These are phyloP conservation scores for Colletotrichum horii DNA, from an alignment of 2,329 filamentous ascomycete genomes.

Conservation along the genomic window DNA sequence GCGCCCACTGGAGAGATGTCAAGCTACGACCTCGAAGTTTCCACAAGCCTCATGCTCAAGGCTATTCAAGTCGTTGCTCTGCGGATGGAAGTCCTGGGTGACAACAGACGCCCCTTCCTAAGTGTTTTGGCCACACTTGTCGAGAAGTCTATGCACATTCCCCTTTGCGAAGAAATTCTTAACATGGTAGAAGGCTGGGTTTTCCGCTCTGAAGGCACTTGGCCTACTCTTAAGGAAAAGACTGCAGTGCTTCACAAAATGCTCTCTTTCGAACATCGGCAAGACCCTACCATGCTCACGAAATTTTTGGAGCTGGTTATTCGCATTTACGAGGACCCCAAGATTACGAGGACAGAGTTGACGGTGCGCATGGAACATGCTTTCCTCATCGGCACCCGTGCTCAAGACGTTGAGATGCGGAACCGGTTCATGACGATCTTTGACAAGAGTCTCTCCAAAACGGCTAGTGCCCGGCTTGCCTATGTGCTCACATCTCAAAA, in stretches of 20 bases:
- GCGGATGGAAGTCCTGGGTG: conserved; percentile 90
- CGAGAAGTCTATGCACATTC: conserved; percentile 88
- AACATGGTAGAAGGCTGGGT: conserved; percentile 96
- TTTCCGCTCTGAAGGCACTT: conserved; percentile 92
- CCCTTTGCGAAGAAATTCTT: conserved; percentile 89
- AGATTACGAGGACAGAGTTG: conserved; percentile 92
- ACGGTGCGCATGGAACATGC: conserved; percentile 98
- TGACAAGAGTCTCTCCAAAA: conserved; percentile 91
- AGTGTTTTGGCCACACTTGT: conserved; percentile 94
- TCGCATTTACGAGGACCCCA: conserved; percentile 96
- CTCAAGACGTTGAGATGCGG: conserved; percentile 94
- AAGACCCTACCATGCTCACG: conserved; percentile 83
- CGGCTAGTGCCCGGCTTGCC: conserved; percentile 84
- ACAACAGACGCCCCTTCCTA: conserved; percentile 90
- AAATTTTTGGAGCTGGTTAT: conserved; percentile 97
- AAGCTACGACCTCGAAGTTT: conserved; percentile 83
- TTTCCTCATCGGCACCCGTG: conserved; percentile 93
- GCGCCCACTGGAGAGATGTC: conserved; percentile 65
- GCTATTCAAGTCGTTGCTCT: conserved; percentile 91
- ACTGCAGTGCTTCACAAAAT: conserved; percentile 99
- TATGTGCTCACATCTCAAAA: conserved; percentile 94
- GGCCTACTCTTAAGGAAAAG: conserved; percentile 98
- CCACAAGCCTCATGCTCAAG: conserved; percentile 90
- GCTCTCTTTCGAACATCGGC: conserved; percentile 88
- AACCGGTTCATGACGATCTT: conserved; percentile 97